A percentile compares a stretch with the other conserved stretches of the same genome.
These are phyloP conservation scores for Rubia tinctorum DNA, from an alignment of 305 asterid genomes.

Conservation along the genomic window DNA sequence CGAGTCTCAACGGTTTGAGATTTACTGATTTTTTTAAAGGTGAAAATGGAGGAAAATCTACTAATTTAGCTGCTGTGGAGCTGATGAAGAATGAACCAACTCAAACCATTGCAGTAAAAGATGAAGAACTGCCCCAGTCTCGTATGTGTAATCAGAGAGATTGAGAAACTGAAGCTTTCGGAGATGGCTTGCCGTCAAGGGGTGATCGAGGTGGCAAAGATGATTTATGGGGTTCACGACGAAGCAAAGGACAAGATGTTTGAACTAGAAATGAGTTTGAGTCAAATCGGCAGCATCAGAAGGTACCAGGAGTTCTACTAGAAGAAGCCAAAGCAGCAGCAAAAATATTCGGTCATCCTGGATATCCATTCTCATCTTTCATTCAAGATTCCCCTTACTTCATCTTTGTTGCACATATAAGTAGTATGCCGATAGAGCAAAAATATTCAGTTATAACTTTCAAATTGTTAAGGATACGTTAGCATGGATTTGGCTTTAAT, in stretches of 20 bases:
- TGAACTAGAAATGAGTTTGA: constrained; percentile 94
- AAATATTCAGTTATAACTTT: too few relatives aligned
- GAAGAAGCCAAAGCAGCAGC: constrained; percentile 95
- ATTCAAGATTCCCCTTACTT: too few relatives aligned
- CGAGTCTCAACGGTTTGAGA: not conserved
- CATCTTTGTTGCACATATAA: too few relatives aligned
- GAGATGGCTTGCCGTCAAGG: constrained; percentile 99
- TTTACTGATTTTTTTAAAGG: not conserved
- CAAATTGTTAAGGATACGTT: too few relatives aligned
- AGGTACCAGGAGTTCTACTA: constrained; percentile 82
- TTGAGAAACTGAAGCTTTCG: constrained; percentile 93
- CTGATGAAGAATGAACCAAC: constrained; percentile 15
- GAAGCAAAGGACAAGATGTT: constrained; percentile 99
- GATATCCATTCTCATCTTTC: too few relatives aligned
- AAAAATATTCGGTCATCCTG: too few relatives aligned
- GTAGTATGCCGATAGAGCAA: too few relatives aligned
- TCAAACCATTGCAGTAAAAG: constrained; percentile 12
- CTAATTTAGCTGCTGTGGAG: constrained; percentile 1
- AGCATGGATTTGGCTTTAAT: too few relatives aligned
- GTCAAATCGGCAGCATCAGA: constrained; percentile 86
- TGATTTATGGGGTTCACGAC: constrained; percentile 94
- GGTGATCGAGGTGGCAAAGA: constrained; percentile 94
- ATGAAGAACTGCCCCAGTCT: constrained; percentile 10
- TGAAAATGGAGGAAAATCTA: constrained; percentile 16
- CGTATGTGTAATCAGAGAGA: constrained; percentile 52